Evolutionary conservation across 441 rosid genomes (phyloP).

Genomic region (Biscutella laevigata): DNA sequence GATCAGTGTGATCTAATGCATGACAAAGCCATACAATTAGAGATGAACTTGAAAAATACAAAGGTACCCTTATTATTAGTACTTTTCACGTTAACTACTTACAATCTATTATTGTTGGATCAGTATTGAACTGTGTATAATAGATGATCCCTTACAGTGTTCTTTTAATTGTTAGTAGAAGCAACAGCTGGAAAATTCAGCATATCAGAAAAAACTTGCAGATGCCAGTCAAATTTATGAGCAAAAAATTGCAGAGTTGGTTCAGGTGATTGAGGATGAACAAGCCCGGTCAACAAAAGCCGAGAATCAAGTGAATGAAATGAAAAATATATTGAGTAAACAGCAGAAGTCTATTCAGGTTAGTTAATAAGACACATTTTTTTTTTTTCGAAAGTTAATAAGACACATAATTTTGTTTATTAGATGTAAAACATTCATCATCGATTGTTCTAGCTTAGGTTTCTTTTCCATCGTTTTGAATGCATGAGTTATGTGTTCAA

Average conservation of each 20-base stretch:
- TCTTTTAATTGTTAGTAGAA: conserved; percentile 48
- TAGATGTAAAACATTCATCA: not conserved
- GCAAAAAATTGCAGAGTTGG: conserved; percentile 54
- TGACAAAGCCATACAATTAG: conserved; percentile 44
- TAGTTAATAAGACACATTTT: conserved; percentile 14
- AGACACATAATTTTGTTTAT: not conserved
- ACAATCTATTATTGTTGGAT: not conserved
- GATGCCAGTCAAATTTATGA: conserved; percentile 81
- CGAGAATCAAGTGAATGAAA: conserved; percentile 40
- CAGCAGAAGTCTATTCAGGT: conserved; percentile 58
- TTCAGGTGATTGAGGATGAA: conserved; percentile 52
- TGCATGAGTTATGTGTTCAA: not conserved
- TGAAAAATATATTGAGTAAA: conserved; percentile 43
- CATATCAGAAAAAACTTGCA: conserved; percentile 67
- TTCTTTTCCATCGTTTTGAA: not conserved
- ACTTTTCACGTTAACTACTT: not conserved
- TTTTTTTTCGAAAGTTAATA: too few species aligned
- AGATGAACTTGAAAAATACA: conserved; percentile 41
- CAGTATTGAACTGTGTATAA: not conserved
- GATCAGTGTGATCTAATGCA: conserved; percentile 42
- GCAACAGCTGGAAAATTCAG: conserved; percentile 59
- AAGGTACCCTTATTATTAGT: conserved; percentile 40
- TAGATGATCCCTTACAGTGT: conserved; percentile 18
- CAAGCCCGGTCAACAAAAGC: conserved; percentile 32
- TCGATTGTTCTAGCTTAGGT: not conserved